These are phyloP conservation scores for Cudoniella acicularis DNA, from an alignment of 495 filamentous ascomycete species.

Conservation along the genomic window DNA sequence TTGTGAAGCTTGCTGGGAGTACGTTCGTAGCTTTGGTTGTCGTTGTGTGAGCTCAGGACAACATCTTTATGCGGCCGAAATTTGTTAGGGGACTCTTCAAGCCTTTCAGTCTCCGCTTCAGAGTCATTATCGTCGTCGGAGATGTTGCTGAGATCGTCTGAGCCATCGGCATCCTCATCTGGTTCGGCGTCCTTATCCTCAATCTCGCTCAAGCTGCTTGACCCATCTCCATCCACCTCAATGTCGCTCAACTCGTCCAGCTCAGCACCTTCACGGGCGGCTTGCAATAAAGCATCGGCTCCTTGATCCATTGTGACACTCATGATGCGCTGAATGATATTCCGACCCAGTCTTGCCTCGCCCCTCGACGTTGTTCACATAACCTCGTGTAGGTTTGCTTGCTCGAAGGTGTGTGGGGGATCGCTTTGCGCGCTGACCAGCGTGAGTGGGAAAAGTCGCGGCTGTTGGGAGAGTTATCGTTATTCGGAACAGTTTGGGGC, in stretches of 20 bases:
- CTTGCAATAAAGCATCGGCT: conserved; percentile 24
- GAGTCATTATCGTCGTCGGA: conserved; percentile 74
- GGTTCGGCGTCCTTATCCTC: conserved; percentile 62
- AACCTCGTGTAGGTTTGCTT: conserved; percentile 16
- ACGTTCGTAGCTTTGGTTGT: conserved; percentile 45
- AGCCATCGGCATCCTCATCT: conserved; percentile 44
- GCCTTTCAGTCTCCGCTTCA: conserved; percentile 95
- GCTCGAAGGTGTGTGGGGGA: conserved; percentile 2
- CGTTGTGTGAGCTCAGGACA: conserved; percentile 43
- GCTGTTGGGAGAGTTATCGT: neutral
- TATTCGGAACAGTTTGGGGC: neutral
- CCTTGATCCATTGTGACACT: conserved; percentile 23
- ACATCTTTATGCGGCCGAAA: conserved; percentile 57
- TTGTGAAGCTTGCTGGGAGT: conserved; percentile 67
- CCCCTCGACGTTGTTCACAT: conserved; percentile 20
- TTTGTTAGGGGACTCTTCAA: conserved; percentile 88
- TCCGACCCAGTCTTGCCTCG: conserved; percentile 17
- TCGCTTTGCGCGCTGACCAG: conserved; percentile 3
- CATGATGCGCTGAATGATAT: conserved; percentile 20
- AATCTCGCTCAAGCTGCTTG: conserved; percentile 84
- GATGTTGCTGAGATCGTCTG: conserved; percentile 48
- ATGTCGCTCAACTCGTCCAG: conserved; percentile 32
- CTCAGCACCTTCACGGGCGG: conserved; percentile 23
- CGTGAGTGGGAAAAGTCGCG: neutral
- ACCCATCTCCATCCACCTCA: conserved; percentile 29